Evolutionary conservation across 2,329 filamentous ascomycete species (phyloP), one percentile per base, ranked within the genome.

Genomic region (Magnaporthiopsis rhizophila): DNA sequence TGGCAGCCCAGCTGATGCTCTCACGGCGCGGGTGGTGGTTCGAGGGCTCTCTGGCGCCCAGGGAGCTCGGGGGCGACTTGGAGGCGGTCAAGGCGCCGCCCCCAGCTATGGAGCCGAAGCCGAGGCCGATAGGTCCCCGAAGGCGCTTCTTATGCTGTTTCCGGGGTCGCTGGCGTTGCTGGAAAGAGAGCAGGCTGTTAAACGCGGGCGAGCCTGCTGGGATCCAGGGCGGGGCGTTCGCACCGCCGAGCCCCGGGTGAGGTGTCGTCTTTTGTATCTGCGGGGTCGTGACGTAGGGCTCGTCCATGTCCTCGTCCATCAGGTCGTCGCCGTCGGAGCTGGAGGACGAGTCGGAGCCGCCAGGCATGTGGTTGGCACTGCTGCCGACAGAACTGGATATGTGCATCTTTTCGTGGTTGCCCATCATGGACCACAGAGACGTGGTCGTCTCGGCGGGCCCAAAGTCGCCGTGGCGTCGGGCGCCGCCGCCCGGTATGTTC

Each of bases 1-100:
- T 93, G 21, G 93, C 93, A 53, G 93, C 92, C 79, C 95, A 87
- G 68, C 91, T 96, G 66, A 98, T 87, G 74, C 92, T 97, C 75
- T 97, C 93, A 58, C 94, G 83, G 59, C 94, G 84, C 11, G 89
- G 83, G 56, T 83, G 80, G 4, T 78, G 68, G 56, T 75, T 76
- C 64, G 58, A 3, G 24, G 30, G 32, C n/a, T 38, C 75, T 64
- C 76, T 79, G 11, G 65, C 65, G 3, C 71, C 66, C 53, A 75
- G 58, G 60, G 74, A 76, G 38, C 70, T 74, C 0, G 93, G 91
- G 12, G 94, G 92, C 21, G 92, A 97, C 65, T 86, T 87, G 13
- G 91, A 91, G 32, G 50, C 30, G n/a, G 38, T 24, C 0, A 88
- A 71, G 77, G 73, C 3, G 75, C 70, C 8, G 76, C 71, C 62